Percentiles rank a stretch among this genome's conserved stretches.
phyloP scores from a whole-genome alignment of 106 monocot genomes.

The Triglochin maritima region DNA sequence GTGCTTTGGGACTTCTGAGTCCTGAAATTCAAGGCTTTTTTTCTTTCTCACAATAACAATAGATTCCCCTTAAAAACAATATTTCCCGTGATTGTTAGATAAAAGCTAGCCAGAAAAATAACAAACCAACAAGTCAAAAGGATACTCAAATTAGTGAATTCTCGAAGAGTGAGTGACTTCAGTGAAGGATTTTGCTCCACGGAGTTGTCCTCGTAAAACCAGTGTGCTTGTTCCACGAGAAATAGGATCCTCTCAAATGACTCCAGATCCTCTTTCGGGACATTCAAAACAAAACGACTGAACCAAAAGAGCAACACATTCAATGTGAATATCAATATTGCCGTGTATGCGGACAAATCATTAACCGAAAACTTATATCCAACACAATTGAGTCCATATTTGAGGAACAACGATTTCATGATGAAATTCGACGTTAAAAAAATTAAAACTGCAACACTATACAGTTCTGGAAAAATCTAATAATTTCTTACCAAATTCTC shows the following conservation, averaged over 20 bases:
- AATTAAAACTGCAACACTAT: background rate
- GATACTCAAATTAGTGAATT: conserved; percentile 89
- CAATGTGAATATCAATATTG: background rate
- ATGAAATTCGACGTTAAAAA: background rate
- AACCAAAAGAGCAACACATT: conserved; percentile 4
- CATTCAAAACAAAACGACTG: conserved; percentile 93
- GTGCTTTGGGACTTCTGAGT: too few relatives aligned
- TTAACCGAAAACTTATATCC: too few relatives aligned
- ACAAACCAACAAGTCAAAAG: background rate
- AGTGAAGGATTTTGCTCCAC: conserved; percentile 89
- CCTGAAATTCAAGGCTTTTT: too few relatives aligned
- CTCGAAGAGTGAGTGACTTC: conserved; percentile 88
- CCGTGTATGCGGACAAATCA: too few relatives aligned
- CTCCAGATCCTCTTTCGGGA: conserved; percentile 92
- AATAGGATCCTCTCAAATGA: conserved; percentile 97
- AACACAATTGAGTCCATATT: too few relatives aligned
- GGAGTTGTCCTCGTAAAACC: conserved; percentile 98
- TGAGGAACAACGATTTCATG: too few relatives aligned
- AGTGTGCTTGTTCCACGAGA: conserved; percentile 92
- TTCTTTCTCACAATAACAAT: too few relatives aligned
- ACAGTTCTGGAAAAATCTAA: background rate
- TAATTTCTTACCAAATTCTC: background rate
- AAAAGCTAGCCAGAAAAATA: too few relatives aligned
- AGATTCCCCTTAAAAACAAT: too few relatives aligned
- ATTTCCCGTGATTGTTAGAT: too few relatives aligned